These are phyloP conservation scores for Ascosphaera apis DNA, from an alignment of 2,329 filamentous ascomycete genomes.

Conservation along the genomic window DNA sequence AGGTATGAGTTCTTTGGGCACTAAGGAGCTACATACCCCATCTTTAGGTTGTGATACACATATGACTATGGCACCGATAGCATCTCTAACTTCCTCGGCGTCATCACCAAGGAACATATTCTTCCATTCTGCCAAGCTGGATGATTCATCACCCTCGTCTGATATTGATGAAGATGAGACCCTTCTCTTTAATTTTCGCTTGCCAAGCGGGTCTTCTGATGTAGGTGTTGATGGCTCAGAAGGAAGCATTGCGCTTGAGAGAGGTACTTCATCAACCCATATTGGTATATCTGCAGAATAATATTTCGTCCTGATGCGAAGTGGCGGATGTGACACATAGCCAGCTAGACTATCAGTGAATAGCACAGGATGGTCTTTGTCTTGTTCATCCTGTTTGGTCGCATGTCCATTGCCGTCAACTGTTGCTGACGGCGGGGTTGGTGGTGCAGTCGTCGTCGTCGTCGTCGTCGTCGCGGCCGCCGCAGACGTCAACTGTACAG, in stretches of 20 bases:
- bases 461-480: slow-evolving; percentile 4
- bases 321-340: slow-evolving; percentile 22
- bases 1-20: slow-evolving; percentile 1
- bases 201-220: slow-evolving; percentile 1
- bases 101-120: slow-evolving; percentile 18
- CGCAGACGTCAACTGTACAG: slow-evolving; percentile 8
- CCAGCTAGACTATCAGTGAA: slow-evolving; percentile 16
- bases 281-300: slow-evolving; percentile 21
- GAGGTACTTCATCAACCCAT: slow-evolving; percentile 24
- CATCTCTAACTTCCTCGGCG: slow-evolving; percentile 21
- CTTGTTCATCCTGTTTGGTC: not conserved
- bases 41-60: slow-evolving; percentile 12
- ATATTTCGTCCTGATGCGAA: slow-evolving; percentile 20
- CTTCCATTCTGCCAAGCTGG: slow-evolving; percentile 12
- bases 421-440: slow-evolving; percentile 1
- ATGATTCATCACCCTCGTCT: not conserved
- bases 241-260: slow-evolving; percentile 2
- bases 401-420: not conserved
- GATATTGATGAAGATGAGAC: no score
- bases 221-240: not conserved
- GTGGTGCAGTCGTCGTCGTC: not conserved
- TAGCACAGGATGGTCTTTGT: slow-evolving; percentile 2
- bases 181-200: no score
- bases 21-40: slow-evolving; percentile 1
- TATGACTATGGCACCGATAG: slow-evolving; percentile 21